These are phyloP conservation scores for Forsythia suspensa DNA, from an alignment of 257 asterid genomes.

Conservation along the genomic window DNA sequence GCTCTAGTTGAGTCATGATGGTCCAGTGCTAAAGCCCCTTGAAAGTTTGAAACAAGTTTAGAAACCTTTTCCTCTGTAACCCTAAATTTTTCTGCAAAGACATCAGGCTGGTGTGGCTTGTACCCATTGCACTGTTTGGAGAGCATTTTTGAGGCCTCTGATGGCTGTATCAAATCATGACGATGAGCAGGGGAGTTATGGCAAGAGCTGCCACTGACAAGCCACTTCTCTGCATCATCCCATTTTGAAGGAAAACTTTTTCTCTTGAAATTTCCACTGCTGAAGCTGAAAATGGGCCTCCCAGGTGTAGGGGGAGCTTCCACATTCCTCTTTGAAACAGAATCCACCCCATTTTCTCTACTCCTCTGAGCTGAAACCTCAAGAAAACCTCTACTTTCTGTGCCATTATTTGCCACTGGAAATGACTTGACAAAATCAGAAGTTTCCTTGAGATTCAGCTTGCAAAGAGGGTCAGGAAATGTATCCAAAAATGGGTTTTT, in stretches of 20 bases:
- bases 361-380: slow-evolving; percentile 42
- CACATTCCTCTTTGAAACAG: slow-evolving; percentile 49
- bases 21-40: slow-evolving; percentile 44
- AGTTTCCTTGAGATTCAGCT: slow-evolving; percentile 80
- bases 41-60: slow-evolving; percentile 45
- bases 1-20: slow-evolving; percentile 31
- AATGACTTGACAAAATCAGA: slow-evolving; percentile 80
- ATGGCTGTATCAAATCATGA: slow-evolving; percentile 36
- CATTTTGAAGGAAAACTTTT: slow-evolving; percentile 85
- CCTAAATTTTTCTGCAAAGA: slow-evolving; percentile 57
- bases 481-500: slow-evolving; percentile 63
- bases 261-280: slow-evolving; percentile 62
- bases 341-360: slow-evolving; percentile 28
- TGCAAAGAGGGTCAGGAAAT: slow-evolving; percentile 71
- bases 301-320: slow-evolving; percentile 98
- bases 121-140: slow-evolving; percentile 58
- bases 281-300: slow-evolving; percentile 92
- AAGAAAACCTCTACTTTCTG: slow-evolving; percentile 34
- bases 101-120: slow-evolving; percentile 44
- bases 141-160: slow-evolving; percentile 41
- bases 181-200: slow-evolving; percentile 58
- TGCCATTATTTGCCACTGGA: slow-evolving; percentile 42
- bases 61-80: slow-evolving; percentile 58
- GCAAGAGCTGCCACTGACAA: slow-evolving; percentile 61
- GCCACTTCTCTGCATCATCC: slow-evolving; percentile 99